Base-by-base conservation (phyloP, 2,329 filamentous ascomycete genomes). In the Claviceps purpurea region DNA sequence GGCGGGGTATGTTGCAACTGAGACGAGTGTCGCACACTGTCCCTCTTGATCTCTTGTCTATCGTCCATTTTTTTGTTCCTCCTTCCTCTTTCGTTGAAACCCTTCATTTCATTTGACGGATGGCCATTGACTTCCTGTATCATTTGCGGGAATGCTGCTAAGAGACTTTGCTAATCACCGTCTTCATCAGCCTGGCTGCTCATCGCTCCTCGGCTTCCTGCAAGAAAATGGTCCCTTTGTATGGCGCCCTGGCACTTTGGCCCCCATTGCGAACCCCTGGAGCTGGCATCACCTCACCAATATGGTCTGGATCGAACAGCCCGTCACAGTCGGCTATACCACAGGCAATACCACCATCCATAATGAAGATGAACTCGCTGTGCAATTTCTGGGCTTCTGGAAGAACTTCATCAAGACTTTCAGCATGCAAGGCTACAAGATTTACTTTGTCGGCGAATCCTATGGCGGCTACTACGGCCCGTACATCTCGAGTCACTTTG, bases 331-430 rank as follows among this genome's bases (percentile, higher is more conserved):
- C 0, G 86, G 86, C 14, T 90, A 86, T 64, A 78, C 81, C 0
- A 75, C 78, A 38, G 85, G 85, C 14, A 77, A 68, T 0, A 72
- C 80, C 3, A 85, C 76, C 0, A 84, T 84, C 10, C 79, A 72
- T 4, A 78, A 76, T 58, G 81, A 88, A 57, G 75, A 79, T 34
- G 84, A 89, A 57, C 73, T 85, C 1, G 84, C 84, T 0, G 66
- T 70, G n/a, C 78, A 90, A 58, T 89, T 91, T 63, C 71, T 85
- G 16, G 84, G 84, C 49, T 93, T 89, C 68, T 89, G 82, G 75
- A 82, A 84, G 69, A 88, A 88, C 68, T 89, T 89, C 59, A 69
- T 88, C 53, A 73, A 86, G 38, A 81, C 81, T 0, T 89, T 89
- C 58, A 71, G 68, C n/a, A 71, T 88, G 60, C 74, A 85, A 20